phyloP scores from a whole-genome alignment of 2,329 filamentous ascomycete species.

The Ascochyta rabiei region DNA sequence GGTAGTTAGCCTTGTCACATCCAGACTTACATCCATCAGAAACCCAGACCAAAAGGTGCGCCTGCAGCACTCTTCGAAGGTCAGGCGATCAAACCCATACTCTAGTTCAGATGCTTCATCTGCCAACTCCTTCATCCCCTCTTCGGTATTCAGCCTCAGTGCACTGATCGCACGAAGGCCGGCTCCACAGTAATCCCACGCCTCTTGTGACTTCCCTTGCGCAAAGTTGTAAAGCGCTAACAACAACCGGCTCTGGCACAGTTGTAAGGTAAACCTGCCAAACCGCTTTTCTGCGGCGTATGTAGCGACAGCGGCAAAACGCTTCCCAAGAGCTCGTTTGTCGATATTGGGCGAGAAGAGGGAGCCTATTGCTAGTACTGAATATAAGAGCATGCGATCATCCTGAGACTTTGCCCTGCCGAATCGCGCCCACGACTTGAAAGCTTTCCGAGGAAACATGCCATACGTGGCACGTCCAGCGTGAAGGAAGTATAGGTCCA shows the following conservation, averaged over 20 bases:
- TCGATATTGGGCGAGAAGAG: constrained; percentile 59
- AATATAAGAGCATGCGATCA: constrained; percentile 66
- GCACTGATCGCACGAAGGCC: constrained; percentile 66
- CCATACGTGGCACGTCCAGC: constrained; percentile 61
- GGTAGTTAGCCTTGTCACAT: constrained; percentile 38
- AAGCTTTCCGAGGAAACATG: constrained; percentile 62
- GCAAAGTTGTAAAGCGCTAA: constrained; percentile 71
- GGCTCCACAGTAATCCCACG: constrained; percentile 68
- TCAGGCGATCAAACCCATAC: constrained; percentile 63
- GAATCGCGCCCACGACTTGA: constrained; percentile 61
- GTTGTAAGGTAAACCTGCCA: constrained; percentile 63
- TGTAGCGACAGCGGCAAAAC: constrained; percentile 62
- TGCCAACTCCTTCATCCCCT: constrained; percentile 49
- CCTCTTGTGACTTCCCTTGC: constrained; percentile 62
- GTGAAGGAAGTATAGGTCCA: constrained; percentile 64
- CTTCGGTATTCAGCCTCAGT: constrained; percentile 69
- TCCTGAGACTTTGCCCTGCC: constrained; percentile 56
- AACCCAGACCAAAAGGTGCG: constrained; percentile 76
- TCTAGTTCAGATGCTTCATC: constrained; percentile 58
- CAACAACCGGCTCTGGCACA: constrained; percentile 71
- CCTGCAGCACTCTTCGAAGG: constrained; percentile 69
- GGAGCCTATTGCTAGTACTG: constrained; percentile 63
- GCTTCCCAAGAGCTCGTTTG: constrained; percentile 52
- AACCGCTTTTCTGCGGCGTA: constrained; percentile 61
- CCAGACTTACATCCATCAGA: constrained; percentile 65